phyloP scores from a whole-genome alignment of 2,329 filamentous ascomycete genomes.

The Exophiala alcalophila region DNA sequence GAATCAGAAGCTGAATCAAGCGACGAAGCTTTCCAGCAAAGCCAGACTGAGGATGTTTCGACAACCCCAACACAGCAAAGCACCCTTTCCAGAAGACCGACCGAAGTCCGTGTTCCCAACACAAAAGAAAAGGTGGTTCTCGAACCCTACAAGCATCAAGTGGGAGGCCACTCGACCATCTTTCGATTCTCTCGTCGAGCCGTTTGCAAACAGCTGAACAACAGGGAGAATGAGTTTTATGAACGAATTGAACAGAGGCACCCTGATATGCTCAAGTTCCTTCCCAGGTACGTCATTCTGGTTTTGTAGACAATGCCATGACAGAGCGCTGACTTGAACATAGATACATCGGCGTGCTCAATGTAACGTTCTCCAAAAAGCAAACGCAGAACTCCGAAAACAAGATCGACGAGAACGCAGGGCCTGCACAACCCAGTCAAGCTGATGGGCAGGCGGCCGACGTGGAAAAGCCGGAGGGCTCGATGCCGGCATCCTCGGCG shows the following conservation, averaged over 20 bases:
- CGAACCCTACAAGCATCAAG: constrained; percentile 95
- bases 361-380: constrained; percentile 91
- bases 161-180: constrained; percentile 92
- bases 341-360: constrained; percentile 86
- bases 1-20: constrained; percentile 45
- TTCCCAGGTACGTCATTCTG: constrained; percentile 62
- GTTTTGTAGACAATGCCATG: not conserved
- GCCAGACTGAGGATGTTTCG: constrained; percentile 54
- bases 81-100: constrained; percentile 32
- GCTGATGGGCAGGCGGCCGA: not conserved
- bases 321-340: not conserved
- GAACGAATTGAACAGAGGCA: constrained; percentile 91
- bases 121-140: constrained; percentile 90
- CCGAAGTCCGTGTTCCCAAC: constrained; percentile 28
- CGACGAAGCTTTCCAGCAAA: constrained; percentile 49
- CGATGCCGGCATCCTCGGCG: constrained; percentile 2
- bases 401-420: constrained; percentile 3
- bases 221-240: constrained; percentile 97
- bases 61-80: constrained; percentile 46
- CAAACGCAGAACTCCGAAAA: constrained; percentile 38
- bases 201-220: constrained; percentile 97
- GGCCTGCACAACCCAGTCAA: constrained; percentile 2
- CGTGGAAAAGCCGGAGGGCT: not conserved
- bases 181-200: constrained; percentile 94
- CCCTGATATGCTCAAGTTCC: constrained; percentile 81